phyloP scores from a whole-genome alignment of 208 protist species.

The Trypanosoma cruzi region DNA sequence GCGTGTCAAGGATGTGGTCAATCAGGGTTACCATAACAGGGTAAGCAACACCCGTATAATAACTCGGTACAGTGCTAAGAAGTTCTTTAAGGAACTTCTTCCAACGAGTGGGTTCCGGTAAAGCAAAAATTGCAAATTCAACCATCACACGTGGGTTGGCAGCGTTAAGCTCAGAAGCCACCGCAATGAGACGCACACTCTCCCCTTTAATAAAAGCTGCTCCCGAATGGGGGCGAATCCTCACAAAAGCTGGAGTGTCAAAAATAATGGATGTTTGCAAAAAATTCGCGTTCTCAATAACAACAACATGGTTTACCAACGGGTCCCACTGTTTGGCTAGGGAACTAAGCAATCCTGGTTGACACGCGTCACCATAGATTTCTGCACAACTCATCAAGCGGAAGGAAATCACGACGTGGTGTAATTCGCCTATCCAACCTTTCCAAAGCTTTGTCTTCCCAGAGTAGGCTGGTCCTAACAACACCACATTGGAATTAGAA shows the following conservation, averaged over 20 bases:
- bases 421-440: conserved; percentile 44
- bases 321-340: conserved; percentile 34
- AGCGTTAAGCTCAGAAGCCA: conserved; percentile 28
- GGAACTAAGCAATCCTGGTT: conserved; percentile 43
- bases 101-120: conserved; percentile 41
- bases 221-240: conserved; percentile 21
- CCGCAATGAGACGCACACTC: conserved; percentile 38
- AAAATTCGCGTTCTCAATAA: conserved; percentile 46
- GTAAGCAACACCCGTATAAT: conserved; percentile 30
- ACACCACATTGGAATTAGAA: conserved; percentile 48
- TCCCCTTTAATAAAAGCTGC: conserved; percentile 41
- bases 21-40: conserved; percentile 46
- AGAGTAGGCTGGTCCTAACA: conserved; percentile 70
- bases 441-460: conserved; percentile 77
- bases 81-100: conserved; percentile 37
- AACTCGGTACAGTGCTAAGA: conserved; percentile 31
- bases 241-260: conserved; percentile 25
- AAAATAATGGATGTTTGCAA: conserved; percentile 31
- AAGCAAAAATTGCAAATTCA: conserved; percentile 52
- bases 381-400: conserved; percentile 59
- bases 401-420: conserved; percentile 51
- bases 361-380: conserved; percentile 58
- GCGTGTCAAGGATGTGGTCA: conserved; percentile 23
- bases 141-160: conserved; percentile 39
- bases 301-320: conserved; percentile 36